phyloP scores from a whole-genome alignment of 768 basidiomycete genomes.

The Cyclocybe aegerita region DNA sequence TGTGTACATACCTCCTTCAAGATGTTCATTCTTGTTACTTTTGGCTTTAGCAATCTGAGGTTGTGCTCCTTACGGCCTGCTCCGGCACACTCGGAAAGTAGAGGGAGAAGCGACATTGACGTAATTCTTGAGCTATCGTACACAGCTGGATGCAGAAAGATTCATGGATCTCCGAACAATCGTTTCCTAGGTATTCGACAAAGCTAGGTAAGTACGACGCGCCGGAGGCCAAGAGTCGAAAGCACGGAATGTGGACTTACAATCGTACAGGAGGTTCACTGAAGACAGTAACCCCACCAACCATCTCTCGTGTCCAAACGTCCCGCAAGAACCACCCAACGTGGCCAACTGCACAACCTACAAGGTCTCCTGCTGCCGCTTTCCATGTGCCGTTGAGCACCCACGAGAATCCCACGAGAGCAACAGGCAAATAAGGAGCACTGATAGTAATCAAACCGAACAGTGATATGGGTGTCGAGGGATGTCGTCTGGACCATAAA shows the following conservation, averaged over 20 bases:
- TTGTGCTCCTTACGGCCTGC: no score
- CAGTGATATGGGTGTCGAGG: conserved; percentile 91
- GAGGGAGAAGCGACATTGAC: no score
- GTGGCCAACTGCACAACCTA: conserved; percentile 87
- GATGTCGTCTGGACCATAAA: conserved; percentile 94
- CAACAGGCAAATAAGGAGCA: conserved; percentile 92
- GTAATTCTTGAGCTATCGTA: no score
- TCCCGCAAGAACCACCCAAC: conserved; percentile 83
- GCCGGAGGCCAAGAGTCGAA: background rate
- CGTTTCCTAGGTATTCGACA: conserved; percentile 46
- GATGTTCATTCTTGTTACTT: no score
- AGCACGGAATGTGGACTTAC: conserved; percentile 45
- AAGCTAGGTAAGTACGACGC: background rate
- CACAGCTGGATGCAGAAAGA: background rate
- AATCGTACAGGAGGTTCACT: conserved; percentile 69
- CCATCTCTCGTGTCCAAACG: conserved; percentile 87
- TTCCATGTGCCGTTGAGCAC: conserved; percentile 80
- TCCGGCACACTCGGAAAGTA: no score
- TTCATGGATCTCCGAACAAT: conserved; percentile 43
- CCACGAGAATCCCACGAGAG: conserved; percentile 88
- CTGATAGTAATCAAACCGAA: conserved; percentile 95
- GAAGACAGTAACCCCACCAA: conserved; percentile 69
- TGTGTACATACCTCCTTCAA: no score
- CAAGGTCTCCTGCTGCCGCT: conserved; percentile 77
- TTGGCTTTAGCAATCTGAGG: no score